A percentile compares a stretch with the other conserved stretches of the same genome.
Evolutionary conservation across 177 flowering plant species (phyloP).

Genomic region (Tripterygium wilfordii): DNA sequence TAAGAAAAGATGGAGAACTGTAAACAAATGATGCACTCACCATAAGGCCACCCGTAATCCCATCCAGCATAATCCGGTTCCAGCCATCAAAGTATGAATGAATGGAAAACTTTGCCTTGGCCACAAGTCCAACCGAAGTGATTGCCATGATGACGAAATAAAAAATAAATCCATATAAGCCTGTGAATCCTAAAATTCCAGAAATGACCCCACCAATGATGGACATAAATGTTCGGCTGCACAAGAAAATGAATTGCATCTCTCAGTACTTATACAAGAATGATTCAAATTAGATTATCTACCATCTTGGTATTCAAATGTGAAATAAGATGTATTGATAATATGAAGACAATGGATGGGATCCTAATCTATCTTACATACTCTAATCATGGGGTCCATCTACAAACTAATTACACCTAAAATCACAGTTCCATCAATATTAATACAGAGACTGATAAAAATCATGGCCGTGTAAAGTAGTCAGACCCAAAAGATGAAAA

Average conservation of each 20-base stretch:
- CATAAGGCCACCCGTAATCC: slow-evolving; percentile 87
- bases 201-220: slow-evolving; percentile 92
- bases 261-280: too few relatives aligned
- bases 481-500: too few relatives aligned
- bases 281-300: too few relatives aligned
- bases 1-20: not conserved
- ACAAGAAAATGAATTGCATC: slow-evolving; percentile 10
- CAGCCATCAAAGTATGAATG: slow-evolving; percentile 78
- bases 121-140: slow-evolving; percentile 71
- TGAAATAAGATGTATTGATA: too few relatives aligned
- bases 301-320: too few relatives aligned
- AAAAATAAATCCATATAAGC: slow-evolving; percentile 73
- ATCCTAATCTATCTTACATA: not conserved
- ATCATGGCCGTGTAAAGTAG: too few relatives aligned
- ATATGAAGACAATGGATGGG: too few relatives aligned
- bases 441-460: too few relatives aligned
- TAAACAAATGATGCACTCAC: slow-evolving; percentile 27
- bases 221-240: slow-evolving; percentile 95
- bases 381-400: not conserved
- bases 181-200: slow-evolving; percentile 83
- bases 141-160: slow-evolving; percentile 84
- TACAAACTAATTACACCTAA: not conserved
- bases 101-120: slow-evolving; percentile 72
- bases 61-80: slow-evolving; percentile 75
- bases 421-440: not conserved